These are phyloP conservation scores for Filosporella fistucella DNA, from an alignment of 495 filamentous ascomycete species.

Conservation along the genomic window DNA sequence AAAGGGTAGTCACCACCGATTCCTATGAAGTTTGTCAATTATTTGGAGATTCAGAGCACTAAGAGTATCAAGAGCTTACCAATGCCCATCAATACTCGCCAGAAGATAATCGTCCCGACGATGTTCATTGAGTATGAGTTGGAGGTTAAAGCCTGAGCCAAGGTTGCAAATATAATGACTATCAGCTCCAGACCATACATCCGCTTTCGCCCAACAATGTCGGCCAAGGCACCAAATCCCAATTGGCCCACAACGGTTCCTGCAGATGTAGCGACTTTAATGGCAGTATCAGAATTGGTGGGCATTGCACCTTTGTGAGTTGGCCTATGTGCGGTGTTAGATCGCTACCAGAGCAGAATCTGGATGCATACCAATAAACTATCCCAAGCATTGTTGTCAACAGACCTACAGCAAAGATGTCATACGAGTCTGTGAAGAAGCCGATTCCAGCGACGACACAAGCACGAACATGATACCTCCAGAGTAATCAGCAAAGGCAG, in stretches of 20 bases:
- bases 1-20: slow-evolving; percentile 88
- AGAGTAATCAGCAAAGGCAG: slow-evolving; percentile 1
- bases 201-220: slow-evolving; percentile 64
- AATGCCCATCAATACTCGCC: slow-evolving; percentile 73
- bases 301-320: slow-evolving; percentile 47
- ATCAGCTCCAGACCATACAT: slow-evolving; percentile 91
- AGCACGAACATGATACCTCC: slow-evolving; percentile 64
- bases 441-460: slow-evolving; percentile 73
- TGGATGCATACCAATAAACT: slow-evolving; percentile 48
- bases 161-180: slow-evolving; percentile 78
- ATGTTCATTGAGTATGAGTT: slow-evolving; percentile 63
- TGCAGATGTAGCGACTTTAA: slow-evolving; percentile 83
- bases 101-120: slow-evolving; percentile 78
- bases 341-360: background rate
- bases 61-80: background rate
- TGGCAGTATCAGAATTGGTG: slow-evolving; percentile 65
- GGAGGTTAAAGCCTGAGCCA: slow-evolving; percentile 69
- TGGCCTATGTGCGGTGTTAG: slow-evolving; percentile 30
- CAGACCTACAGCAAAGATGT: slow-evolving; percentile 78
- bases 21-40: slow-evolving; percentile 69
- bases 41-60: slow-evolving; percentile 43
- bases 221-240: slow-evolving; percentile 74
- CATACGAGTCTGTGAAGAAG: slow-evolving; percentile 79
- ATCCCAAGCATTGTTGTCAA: slow-evolving; percentile 67
- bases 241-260: slow-evolving; percentile 85